Evolutionary conservation across 108 stramenopile species (phyloP), one percentile per base, ranked within the genome.

Genomic region (Cyclotella choctawhatcheeana): DNA sequence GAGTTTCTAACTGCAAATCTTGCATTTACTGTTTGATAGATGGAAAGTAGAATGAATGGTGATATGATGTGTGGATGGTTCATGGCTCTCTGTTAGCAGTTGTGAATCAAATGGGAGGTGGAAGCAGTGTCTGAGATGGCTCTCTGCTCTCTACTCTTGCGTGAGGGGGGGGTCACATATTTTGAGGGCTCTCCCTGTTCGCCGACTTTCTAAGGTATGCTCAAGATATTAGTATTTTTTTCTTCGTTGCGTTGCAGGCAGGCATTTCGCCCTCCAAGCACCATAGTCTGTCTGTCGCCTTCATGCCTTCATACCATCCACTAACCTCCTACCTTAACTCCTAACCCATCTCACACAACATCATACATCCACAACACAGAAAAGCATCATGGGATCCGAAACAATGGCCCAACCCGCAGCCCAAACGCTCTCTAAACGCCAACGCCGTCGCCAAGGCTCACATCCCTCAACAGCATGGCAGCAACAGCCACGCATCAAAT

Each of bases 391-490:
- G 69, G 60, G 56, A 18, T 58, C 62, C 44, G 48, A 51, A 58
- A 60, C 59, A 53, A 74, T 69, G 72, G 55, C 63, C n/a, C n/a
- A n/a, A n/a, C n/a, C n/a, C 6, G 7, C 63, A 27, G n/a, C 63
- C 26, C 67, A 69, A 25, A 14, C 79, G 54, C 68, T 80, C 32
- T 85, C 94, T 37, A 92, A 92, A 53, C 89, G 91, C 26, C 86
- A 88, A 62, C 79, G 76, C 30, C 88, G 87, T 52, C 82, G 85
- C 48, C 67, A 76, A 26, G 83, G 83, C n/a, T 58, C 82, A 31
- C 85, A 90, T 69, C 88, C 88, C 27, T 84, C 90, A 63, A 89
- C 86, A 72, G 86, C 79, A 51, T 95, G 94, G 94, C 88, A 89
- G 26, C 91, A 92, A 56, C 88, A 91, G 47, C 94, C 94, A 30